Evolutionary conservation across 208 protist species (phyloP), one percentile per base, ranked within the genome.

Genomic region (Trypanosoma scelopori): DNA sequence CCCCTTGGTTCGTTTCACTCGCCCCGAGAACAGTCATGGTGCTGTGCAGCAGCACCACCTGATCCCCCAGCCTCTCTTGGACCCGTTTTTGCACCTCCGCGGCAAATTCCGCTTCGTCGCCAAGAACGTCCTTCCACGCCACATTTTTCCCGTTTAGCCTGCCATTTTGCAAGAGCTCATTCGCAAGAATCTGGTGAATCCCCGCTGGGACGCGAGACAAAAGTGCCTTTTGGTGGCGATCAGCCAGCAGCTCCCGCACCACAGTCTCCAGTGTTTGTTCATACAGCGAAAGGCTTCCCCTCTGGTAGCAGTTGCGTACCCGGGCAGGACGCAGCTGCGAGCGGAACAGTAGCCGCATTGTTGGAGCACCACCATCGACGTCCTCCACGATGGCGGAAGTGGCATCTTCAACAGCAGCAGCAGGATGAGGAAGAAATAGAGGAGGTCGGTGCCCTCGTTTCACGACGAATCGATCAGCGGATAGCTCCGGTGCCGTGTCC

Each of bases 81-180:
- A 69, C 56, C 7, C 67, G 55, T 45, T 45, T 7, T n/a, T 37
- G 28, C 20, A 80, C 59, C 22, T 61, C 69, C 15, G 32, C 32
- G 20, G 11, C 47, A 57, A 80, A 76, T 16, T 20, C 32, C n/a
- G 4, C 53, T 1, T 27, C 12, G 35, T 76, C 57, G 9, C 39
- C 46, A 28, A 76, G 32, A 1, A 76, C 59, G 45, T 68, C 42
- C 4, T 20, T 45, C 35, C 41, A 60, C 3, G 42, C 23, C 23
- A 80, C 13, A n/a, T 50, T 50, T 22, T 49, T 32, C 6, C 75
- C 63, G 45, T 67, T 76, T 83, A 64, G 20, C 71, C 55, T 37
- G 6, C 89, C 89, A 50, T 85, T 88, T 23, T 67, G 35, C 12
- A 94, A 48, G 56, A 92, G 60, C 71, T 89, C 85, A 16, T 85